These are phyloP conservation scores for Thecaphora thlaspeos DNA, from an alignment of 1,284 basidiomycete species.

Conservation along the genomic window DNA sequence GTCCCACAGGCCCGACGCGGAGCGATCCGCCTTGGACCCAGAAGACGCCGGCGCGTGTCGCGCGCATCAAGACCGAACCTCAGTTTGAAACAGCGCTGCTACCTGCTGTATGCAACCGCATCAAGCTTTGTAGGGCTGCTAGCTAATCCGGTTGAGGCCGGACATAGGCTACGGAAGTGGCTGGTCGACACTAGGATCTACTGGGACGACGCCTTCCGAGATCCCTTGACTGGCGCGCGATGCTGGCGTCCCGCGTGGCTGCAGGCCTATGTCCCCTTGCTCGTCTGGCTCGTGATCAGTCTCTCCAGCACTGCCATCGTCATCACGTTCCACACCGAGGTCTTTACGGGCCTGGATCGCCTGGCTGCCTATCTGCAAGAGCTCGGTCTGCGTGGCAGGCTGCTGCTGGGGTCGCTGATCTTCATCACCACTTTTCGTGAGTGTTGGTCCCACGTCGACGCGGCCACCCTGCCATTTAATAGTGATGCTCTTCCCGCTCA, in stretches of 20 bases:
- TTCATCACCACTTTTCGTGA: constrained; percentile 58
- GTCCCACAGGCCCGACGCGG: constrained; percentile 46
- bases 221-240: constrained; percentile 45
- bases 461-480: no score
- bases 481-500: no score
- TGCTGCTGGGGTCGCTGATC: constrained; percentile 50
- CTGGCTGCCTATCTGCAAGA: constrained; percentile 43
- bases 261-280: constrained; percentile 55
- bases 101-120: constrained; percentile 12
- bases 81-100: constrained; percentile 13
- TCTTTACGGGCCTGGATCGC: constrained; percentile 50
- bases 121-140: constrained; percentile 17
- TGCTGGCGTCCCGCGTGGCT: constrained; percentile 53
- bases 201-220: constrained; percentile 50
- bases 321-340: constrained; percentile 55
- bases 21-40: constrained; percentile 25
- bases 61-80: constrained; percentile 15
- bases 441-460: no score
- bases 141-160: constrained; percentile 24
- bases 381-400: constrained; percentile 39
- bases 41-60: constrained; percentile 11
- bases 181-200: constrained; percentile 25
- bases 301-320: constrained; percentile 51
- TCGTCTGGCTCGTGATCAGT: constrained; percentile 58
- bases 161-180: constrained; percentile 21